Evolutionary conservation across 257 asterid species (phyloP).

Genomic region (Petrea volubilis): DNA sequence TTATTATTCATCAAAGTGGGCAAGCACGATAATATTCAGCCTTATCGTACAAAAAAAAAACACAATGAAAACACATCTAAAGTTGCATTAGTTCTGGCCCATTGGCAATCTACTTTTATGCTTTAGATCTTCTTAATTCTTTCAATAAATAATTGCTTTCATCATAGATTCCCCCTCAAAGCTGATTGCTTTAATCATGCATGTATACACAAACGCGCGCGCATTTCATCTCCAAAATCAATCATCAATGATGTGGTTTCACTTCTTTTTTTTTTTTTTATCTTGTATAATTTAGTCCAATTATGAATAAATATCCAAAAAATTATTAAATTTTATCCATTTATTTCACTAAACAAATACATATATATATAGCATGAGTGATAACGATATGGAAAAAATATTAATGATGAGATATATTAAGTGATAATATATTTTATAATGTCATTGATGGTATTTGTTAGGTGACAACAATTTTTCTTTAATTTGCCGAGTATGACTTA

Average conservation of each 20-base stretch:
- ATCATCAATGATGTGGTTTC: background rate
- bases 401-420: too few species aligned
- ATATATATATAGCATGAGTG: too few species aligned
- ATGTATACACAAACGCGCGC: background rate
- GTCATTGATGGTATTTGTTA: too few species aligned
- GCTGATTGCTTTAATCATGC: constrained; percentile 29
- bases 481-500: too few species aligned
- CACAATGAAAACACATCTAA: background rate
- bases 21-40: background rate
- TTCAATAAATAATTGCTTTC: constrained; percentile 26
- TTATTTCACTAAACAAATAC: too few species aligned
- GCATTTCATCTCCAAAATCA: background rate
- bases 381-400: too few species aligned
- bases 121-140: constrained; percentile 34
- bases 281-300: too few species aligned
- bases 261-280: too few species aligned
- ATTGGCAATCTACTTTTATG: constrained; percentile 26
- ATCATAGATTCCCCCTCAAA: constrained; percentile 38
- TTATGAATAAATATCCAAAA: too few species aligned
- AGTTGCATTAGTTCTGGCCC: background rate
- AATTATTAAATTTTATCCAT: too few species aligned
- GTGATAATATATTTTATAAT: too few species aligned
- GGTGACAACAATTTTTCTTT: too few species aligned
- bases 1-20: background rate
- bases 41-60: background rate